A percentile compares a stretch with the other conserved stretches of the same genome.
These are phyloP conservation scores for Paecilomyces sp. DNA, from an alignment of 2,329 filamentous ascomycete genomes.

Conservation along the genomic window DNA sequence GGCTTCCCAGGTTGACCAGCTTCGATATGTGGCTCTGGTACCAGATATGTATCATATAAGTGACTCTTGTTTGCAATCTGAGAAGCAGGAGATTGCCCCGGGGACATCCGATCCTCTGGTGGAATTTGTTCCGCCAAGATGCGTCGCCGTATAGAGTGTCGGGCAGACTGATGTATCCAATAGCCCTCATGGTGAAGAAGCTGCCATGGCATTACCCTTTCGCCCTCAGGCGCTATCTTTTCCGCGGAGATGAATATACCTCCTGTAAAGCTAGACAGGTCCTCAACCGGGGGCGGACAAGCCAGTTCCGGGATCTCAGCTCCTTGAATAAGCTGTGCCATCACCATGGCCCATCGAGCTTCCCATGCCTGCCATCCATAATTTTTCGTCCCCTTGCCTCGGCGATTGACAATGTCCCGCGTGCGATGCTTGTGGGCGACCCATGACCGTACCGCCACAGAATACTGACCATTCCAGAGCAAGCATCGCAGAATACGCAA, in stretches of 20 bases:
- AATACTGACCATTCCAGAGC: conserved; percentile 72
- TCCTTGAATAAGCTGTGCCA: conserved; percentile 53
- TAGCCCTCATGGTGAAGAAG: conserved; percentile 57
- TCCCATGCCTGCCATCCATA: conserved; percentile 97
- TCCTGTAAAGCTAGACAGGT: conserved; percentile 18
- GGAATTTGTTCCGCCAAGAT: conserved; percentile 49
- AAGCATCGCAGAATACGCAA: conserved; percentile 77
- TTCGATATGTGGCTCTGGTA: conserved; percentile 52
- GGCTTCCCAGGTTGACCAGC: conserved; percentile 35
- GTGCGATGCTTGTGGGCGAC: conserved; percentile 67
- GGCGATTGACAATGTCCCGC: conserved; percentile 69
- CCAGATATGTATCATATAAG: conserved; percentile 55
- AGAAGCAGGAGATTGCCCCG: conserved; percentile 49
- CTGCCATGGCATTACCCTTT: conserved; percentile 51
- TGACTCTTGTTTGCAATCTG: conserved; percentile 47
- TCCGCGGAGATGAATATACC: conserved; percentile 43
- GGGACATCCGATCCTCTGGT: conserved; percentile 50
- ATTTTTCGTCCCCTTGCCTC: conserved; percentile 76
- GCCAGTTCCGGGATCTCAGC: conserved; percentile 43
- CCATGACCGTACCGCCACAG: conserved; percentile 74
- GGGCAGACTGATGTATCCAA: conserved; percentile 50
- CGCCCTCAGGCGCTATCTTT: conserved; percentile 42
- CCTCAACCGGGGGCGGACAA: conserved; percentile 18
- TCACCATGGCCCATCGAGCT: conserved; percentile 59
- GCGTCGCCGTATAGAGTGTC: conserved; percentile 45